Evolutionary conservation across 192 early-diverging fungal species (phyloP).

Genomic region (Entomortierella beljakovae): DNA sequence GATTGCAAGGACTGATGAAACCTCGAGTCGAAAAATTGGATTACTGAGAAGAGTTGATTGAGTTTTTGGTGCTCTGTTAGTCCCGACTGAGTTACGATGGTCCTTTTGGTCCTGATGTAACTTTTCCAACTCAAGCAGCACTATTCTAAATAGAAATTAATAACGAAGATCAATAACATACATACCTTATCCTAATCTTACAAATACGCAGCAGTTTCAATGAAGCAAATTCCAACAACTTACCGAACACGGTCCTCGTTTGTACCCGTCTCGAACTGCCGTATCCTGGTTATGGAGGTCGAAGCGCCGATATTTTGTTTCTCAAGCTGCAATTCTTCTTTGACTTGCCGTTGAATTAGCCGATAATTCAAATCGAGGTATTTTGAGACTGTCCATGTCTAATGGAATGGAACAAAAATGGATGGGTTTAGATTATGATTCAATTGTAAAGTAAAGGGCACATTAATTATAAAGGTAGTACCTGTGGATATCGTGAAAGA

Average conservation of each 20-base stretch:
- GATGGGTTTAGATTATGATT: background rate
- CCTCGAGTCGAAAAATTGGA: constrained; percentile 31
- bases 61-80: background rate
- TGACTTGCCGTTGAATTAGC: constrained; percentile 44
- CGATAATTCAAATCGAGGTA: constrained; percentile 37
- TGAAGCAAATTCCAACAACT: background rate
- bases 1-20: constrained; percentile 13
- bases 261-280: constrained; percentile 27
- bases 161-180: too few relatives aligned
- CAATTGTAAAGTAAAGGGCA: background rate
- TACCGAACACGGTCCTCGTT: constrained; percentile 46
- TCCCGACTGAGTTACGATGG: background rate
- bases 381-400: constrained; percentile 20
- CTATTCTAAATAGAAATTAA: constrained; percentile 19
- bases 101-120: background rate
- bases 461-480: background rate
- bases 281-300: background rate
- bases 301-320: constrained; percentile 13
- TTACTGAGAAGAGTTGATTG: constrained; percentile 11
- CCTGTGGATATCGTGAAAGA: constrained; percentile 32
- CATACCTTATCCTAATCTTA: too few relatives aligned
- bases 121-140: constrained; percentile 16
- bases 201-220: too few relatives aligned
- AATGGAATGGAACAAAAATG: background rate
- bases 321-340: constrained; percentile 42